These are phyloP conservation scores for Solanum arcanum DNA, from an alignment of 257 asterid species.

Conservation along the genomic window DNA sequence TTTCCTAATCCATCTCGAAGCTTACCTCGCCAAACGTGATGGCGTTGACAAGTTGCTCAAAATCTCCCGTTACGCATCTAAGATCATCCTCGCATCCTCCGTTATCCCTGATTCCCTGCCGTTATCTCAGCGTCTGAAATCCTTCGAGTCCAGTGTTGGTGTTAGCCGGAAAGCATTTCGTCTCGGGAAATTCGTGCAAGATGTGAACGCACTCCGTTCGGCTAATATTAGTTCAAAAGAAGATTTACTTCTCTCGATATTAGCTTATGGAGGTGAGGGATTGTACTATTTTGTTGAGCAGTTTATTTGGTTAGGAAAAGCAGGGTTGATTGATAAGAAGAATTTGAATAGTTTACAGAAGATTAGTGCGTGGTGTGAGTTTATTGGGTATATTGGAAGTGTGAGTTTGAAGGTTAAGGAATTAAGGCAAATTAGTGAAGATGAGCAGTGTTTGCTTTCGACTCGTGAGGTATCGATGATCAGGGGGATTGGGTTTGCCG, in stretches of 20 bases:
- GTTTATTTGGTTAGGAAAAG: conserved; percentile 68
- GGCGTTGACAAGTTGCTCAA: conserved; percentile 85
- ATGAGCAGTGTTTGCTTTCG: conserved; percentile 41
- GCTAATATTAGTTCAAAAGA: conserved; percentile 2
- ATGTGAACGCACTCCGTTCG: conserved; percentile 58
- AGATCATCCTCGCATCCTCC: conserved; percentile 61
- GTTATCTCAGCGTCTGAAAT: conserved; percentile 39
- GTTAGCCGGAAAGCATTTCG: conserved; percentile 89
- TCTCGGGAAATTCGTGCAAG: conserved; percentile 85
- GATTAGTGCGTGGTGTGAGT: conserved; percentile 76
- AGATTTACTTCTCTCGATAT: conserved; percentile 18
- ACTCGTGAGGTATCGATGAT: conserved; percentile 30
- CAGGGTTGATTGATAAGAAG: conserved; percentile 64
- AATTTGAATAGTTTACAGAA: conserved; percentile 36
- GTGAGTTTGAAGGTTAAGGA: conserved; percentile 61
- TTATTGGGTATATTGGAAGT: conserved; percentile 80
- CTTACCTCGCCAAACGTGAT: conserved; percentile 75
- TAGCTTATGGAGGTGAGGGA: conserved; percentile 84
- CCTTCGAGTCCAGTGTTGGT: conserved; percentile 88
- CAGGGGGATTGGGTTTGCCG: conserved; percentile 35
- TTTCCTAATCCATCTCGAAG: conserved; percentile 65
- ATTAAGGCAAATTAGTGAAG: conserved; percentile 31
- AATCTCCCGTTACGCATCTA: conserved; percentile 83
- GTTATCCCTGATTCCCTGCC: conserved; percentile 13
- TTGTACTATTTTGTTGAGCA: conserved; percentile 77